Evolutionary conservation across 352 stramenopile genomes (phyloP).

Genomic region (Pythium pyrilobum): DNA sequence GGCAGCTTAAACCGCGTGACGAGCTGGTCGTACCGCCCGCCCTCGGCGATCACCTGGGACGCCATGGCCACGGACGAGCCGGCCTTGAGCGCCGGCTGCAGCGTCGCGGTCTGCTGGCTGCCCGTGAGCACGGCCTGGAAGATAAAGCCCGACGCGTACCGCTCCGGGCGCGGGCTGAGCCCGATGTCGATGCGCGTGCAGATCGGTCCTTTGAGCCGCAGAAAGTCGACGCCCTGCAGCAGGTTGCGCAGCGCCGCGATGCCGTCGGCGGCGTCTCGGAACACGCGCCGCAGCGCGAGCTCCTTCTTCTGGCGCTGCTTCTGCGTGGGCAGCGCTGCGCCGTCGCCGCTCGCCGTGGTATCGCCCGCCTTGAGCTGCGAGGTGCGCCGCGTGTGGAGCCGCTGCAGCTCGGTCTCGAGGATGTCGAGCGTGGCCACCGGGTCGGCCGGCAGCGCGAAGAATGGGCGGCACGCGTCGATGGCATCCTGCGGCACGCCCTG

Average conservation of each 20-base stretch:
- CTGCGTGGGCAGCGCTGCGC: background rate
- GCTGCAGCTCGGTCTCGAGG: constrained; percentile 62
- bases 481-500: constrained; percentile 38
- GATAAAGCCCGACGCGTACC: constrained; percentile 77
- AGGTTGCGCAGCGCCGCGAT: constrained; percentile 55
- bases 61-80: constrained; percentile 26
- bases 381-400: constrained; percentile 44
- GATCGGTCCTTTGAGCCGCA: constrained; percentile 49
- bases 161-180: constrained; percentile 64
- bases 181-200: constrained; percentile 72
- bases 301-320: constrained; percentile 72
- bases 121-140: constrained; percentile 75
- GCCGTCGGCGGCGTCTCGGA: constrained; percentile 71
- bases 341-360: constrained; percentile 12
- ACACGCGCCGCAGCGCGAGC: constrained; percentile 43
- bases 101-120: constrained; percentile 5
- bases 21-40: constrained; percentile 75
- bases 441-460: constrained; percentile 73
- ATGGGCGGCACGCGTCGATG: constrained; percentile 60
- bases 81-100: constrained; percentile 2
- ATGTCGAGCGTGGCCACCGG: constrained; percentile 50
- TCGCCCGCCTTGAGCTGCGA: constrained; percentile 18
- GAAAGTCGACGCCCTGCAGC: constrained; percentile 68
- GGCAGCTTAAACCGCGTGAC: constrained; percentile 84
- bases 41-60: constrained; percentile 74